phyloP scores from a whole-genome alignment of 345 rosid genomes.

The Aurinia saxatilis region DNA sequence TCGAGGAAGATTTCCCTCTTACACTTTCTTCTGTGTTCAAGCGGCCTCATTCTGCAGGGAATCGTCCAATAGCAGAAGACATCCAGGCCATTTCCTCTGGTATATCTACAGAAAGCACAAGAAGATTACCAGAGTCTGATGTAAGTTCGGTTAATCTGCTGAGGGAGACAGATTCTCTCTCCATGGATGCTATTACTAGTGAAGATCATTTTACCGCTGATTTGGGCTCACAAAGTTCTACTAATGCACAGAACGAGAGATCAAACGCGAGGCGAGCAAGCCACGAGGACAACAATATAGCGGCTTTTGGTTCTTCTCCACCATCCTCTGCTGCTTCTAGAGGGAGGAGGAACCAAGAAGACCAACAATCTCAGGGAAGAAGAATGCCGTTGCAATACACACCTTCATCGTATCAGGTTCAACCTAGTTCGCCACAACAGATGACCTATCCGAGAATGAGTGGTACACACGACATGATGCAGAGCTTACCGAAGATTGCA shows the following conservation, averaged over 20 bases:
- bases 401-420: slow-evolving; percentile 35
- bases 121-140: slow-evolving; percentile 41
- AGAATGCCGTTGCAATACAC: slow-evolving; percentile 35
- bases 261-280: slow-evolving; percentile 25
- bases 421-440: slow-evolving; percentile 40
- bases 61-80: slow-evolving; percentile 46
- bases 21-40: slow-evolving; percentile 72
- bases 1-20: slow-evolving; percentile 63
- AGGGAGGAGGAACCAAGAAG: slow-evolving; percentile 48
- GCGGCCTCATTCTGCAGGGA: slow-evolving; percentile 65
- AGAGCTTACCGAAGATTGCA: slow-evolving; percentile 40
- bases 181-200: slow-evolving; percentile 36
- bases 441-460: slow-evolving; percentile 38
- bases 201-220: slow-evolving; percentile 36
- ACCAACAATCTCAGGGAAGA: slow-evolving; percentile 50
- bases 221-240: slow-evolving; percentile 31
- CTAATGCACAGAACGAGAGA: slow-evolving; percentile 32
- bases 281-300: slow-evolving; percentile 36
- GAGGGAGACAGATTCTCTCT: slow-evolving; percentile 40
- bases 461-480: slow-evolving; percentile 36
- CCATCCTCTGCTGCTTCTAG: slow-evolving; percentile 31
- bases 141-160: slow-evolving; percentile 35
- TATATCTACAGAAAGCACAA: slow-evolving; percentile 40
- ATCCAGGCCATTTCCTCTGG: slow-evolving; percentile 40
- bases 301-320: slow-evolving; percentile 30